Conservation (phyloP, 495 filamentous ascomycete species). For the Penicillium coprophilum region DNA sequence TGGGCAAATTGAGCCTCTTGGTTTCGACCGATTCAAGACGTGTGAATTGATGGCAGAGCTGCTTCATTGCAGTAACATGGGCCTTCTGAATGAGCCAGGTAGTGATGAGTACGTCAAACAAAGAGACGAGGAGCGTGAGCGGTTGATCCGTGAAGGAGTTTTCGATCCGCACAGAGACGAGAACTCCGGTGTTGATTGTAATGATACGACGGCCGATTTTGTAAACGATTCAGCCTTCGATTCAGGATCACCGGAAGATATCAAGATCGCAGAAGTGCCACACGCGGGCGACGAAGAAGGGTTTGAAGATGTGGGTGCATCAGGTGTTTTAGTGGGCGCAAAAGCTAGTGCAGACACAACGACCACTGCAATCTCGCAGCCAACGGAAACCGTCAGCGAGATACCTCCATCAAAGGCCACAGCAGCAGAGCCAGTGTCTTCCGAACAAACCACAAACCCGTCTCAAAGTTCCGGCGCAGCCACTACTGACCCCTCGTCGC, state of each 20-base stretch:
- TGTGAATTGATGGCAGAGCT: slow-evolving; percentile 99
- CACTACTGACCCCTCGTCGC: slow-evolving; percentile 43
- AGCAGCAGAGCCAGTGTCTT: slow-evolving; percentile 23
- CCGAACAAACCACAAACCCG: slow-evolving; percentile 17
- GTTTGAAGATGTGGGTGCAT: slow-evolving; percentile 84
- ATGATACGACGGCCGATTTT: slow-evolving; percentile 50
- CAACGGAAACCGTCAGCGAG: background rate
- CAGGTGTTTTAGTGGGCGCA: slow-evolving; percentile 65
- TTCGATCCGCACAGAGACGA: slow-evolving; percentile 43
- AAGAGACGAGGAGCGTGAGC: slow-evolving; percentile 78
- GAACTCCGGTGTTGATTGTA: slow-evolving; percentile 44
- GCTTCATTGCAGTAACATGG: slow-evolving; percentile 99
- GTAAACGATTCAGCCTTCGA: slow-evolving; percentile 38
- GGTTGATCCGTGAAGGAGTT: slow-evolving; percentile 66
- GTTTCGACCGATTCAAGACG: slow-evolving; percentile 98
- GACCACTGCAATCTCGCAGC: slow-evolving; percentile 3
- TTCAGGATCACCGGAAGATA: slow-evolving; percentile 45
- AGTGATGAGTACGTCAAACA: slow-evolving; percentile 82
- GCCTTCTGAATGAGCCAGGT: slow-evolving; percentile 86
- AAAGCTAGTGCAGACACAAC: slow-evolving; percentile 47
- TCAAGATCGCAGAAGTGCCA: slow-evolving; percentile 61
- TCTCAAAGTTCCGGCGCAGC: slow-evolving; percentile 7
- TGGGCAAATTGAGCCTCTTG: slow-evolving; percentile 85
- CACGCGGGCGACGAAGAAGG: slow-evolving; percentile 87
- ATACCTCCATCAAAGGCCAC: slow-evolving; percentile 7